A percentile compares a stretch with the other conserved stretches of the same genome.
Evolutionary conservation across 2,329 filamentous ascomycete species (phyloP).

Genomic region (Ceratocystis smalleyi): DNA sequence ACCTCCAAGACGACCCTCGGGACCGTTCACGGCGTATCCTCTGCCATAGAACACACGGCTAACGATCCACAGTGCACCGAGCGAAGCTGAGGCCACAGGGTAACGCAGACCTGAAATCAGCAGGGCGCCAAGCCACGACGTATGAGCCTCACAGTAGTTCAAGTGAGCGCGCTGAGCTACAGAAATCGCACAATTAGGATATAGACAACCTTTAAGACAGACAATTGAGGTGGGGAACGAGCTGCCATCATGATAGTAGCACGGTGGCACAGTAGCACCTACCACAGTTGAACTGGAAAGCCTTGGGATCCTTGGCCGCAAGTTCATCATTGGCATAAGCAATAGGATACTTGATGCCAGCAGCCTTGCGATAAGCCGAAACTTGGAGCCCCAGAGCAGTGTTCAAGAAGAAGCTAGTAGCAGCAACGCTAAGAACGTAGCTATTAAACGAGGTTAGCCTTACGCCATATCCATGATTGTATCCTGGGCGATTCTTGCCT

Average conservation of each 20-base stretch:
- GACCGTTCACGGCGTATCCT: slow-evolving; percentile 37
- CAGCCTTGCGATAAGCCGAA: slow-evolving; percentile 33
- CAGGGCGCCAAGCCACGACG: slow-evolving; percentile 36
- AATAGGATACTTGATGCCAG: slow-evolving; percentile 41
- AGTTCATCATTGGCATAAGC: slow-evolving; percentile 40
- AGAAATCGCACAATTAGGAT: background rate
- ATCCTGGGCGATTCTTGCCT: background rate
- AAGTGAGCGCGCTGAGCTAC: slow-evolving; percentile 44
- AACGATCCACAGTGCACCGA: slow-evolving; percentile 39
- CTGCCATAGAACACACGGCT: slow-evolving; percentile 38
- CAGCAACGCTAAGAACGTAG: slow-evolving; percentile 44
- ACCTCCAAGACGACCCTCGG: slow-evolving; percentile 31
- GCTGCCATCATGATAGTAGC: background rate
- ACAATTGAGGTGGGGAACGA: background rate
- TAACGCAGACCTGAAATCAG: slow-evolving; percentile 41
- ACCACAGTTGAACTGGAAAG: slow-evolving; percentile 48
- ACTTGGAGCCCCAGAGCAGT: slow-evolving; percentile 35
- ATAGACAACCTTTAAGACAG: background rate
- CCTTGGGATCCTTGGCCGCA: slow-evolving; percentile 38
- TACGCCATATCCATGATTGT: no score
- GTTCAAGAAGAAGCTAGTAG: slow-evolving; percentile 44
- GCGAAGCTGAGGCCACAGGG: slow-evolving; percentile 33
- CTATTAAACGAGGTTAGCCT: slow-evolving; percentile 25
- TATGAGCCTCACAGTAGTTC: slow-evolving; percentile 48
- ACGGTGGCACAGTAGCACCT: slow-evolving; percentile 19